These are phyloP conservation scores for Umbelopsis sp. DNA, from an alignment of 371 early-diverging fungal species.

Conservation along the genomic window DNA sequence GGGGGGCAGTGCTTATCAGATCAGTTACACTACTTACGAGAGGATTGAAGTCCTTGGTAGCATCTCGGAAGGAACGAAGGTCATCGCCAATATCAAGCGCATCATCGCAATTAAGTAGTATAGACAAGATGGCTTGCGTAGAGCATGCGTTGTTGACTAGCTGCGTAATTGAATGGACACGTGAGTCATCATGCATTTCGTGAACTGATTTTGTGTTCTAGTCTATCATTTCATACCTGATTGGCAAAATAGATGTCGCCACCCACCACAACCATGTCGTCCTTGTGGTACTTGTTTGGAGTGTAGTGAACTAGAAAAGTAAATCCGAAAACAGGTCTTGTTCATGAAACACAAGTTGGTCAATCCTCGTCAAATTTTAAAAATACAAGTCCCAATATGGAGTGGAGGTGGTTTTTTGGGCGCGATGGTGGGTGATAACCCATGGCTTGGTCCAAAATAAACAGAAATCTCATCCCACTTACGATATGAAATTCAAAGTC, in stretches of 20 bases:
- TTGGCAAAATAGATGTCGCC: constrained; percentile 15
- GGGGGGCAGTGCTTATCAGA: background rate
- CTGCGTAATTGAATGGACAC: constrained; percentile 32
- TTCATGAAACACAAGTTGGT: background rate
- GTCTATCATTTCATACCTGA: background rate
- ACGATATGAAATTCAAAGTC: constrained; percentile 14
- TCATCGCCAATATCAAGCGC: constrained; percentile 34
- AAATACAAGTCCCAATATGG: background rate
- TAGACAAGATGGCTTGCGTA: constrained; percentile 91
- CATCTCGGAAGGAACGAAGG: constrained; percentile 40
- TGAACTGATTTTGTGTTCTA: background rate
- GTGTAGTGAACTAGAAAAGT: constrained; percentile 17
- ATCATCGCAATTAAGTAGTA: constrained; percentile 60
- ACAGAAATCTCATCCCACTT: constrained; percentile 19
- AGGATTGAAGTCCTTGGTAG: constrained; percentile 39
- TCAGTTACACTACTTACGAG: constrained; percentile 28
- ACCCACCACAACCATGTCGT: constrained; percentile 3
- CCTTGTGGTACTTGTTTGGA: constrained; percentile 12
- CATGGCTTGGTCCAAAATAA: constrained; percentile 15
- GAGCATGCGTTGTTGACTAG: constrained; percentile 91
- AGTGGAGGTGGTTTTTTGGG: background rate
- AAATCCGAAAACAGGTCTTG: constrained; percentile 13
- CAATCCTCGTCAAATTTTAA: background rate
- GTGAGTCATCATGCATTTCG: constrained; percentile 11
- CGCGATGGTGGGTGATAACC: background rate